Evolutionary conservation across 768 basidiomycete genomes (phyloP).

Genomic region (Hypholoma sublateritium): DNA sequence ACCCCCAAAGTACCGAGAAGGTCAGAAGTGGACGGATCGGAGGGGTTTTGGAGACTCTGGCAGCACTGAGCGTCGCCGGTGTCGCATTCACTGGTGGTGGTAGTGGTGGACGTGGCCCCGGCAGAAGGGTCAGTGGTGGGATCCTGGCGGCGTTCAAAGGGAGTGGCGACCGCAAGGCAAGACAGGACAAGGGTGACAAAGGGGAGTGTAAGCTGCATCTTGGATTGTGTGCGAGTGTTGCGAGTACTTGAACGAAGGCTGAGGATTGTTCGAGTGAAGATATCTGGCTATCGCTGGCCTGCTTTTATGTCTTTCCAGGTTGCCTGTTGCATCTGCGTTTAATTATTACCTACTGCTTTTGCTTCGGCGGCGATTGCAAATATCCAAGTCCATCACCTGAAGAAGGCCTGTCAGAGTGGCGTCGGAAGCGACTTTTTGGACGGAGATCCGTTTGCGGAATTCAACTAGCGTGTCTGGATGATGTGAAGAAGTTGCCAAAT

Average conservation of each 20-base stretch:
- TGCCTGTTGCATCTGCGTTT: no score
- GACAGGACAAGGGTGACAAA: conserved; percentile 10
- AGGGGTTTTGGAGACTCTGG: conserved; percentile 4
- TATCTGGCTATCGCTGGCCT: no score
- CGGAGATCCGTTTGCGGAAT: background rate
- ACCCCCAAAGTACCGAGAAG: conserved; percentile 1
- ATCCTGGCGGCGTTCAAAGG: conserved; percentile 4
- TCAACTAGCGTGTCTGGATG: background rate
- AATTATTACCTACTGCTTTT: background rate
- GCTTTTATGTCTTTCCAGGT: no score
- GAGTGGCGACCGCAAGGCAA: conserved; percentile 18
- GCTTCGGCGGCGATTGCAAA: no score
- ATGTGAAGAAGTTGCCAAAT: no score
- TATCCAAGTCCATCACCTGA: no score
- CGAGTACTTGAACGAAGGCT: background rate
- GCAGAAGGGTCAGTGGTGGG: background rate
- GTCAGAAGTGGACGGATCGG: background rate
- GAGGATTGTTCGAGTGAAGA: background rate
- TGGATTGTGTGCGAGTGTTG: background rate
- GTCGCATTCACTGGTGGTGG: conserved; percentile 7
- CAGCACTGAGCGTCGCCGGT: conserved; percentile 24
- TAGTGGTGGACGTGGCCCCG: no score
- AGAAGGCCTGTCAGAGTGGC: conserved; percentile 13
- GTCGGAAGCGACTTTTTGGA: background rate
- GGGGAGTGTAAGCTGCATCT: conserved; percentile 14